These are phyloP conservation scores for Globisporangium polare DNA, from an alignment of 352 stramenopile genomes.

Conservation along the genomic window DNA sequence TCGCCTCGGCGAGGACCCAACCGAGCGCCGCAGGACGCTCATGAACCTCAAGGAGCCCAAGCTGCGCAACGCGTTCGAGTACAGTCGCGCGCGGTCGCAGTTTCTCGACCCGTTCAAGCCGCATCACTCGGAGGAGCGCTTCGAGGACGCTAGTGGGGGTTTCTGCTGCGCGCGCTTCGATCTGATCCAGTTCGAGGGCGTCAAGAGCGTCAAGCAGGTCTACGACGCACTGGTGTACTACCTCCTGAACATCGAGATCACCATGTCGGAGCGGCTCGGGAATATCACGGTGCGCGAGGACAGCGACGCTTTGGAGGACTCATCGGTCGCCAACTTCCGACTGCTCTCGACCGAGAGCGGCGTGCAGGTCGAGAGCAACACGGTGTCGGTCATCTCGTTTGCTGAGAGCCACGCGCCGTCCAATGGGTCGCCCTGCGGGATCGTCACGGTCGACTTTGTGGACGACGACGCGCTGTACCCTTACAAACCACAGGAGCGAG, in stretches of 20 bases:
- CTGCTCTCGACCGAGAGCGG: constrained; percentile 20
- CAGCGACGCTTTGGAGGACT: background rate
- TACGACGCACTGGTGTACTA: constrained; percentile 45
- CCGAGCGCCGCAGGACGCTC: constrained; percentile 25
- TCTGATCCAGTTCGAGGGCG: constrained; percentile 37
- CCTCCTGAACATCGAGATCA: constrained; percentile 56
- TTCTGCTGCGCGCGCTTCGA: constrained; percentile 34
- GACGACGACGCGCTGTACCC: background rate
- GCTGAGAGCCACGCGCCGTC: constrained; percentile 2
- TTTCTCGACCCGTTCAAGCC: constrained; percentile 33
- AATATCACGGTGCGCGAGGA: constrained; percentile 46
- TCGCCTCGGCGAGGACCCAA: constrained; percentile 28
- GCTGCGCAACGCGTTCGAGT: constrained; percentile 27
- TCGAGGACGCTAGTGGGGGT: constrained; percentile 29
- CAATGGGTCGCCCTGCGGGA: background rate
- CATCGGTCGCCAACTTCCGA: constrained; percentile 17
- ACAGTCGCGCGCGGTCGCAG: constrained; percentile 37
- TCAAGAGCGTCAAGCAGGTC: constrained; percentile 43
- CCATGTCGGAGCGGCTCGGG: constrained; percentile 43
- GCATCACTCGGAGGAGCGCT: constrained; percentile 35
- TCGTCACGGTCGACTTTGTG: background rate
- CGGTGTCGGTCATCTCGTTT: background rate
- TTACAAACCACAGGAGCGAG: background rate
- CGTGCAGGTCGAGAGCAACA: background rate
- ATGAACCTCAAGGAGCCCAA: constrained; percentile 29